Base-by-base conservation (phyloP, 2,329 filamentous ascomycete genomes). In the Sporothrix phasma region DNA sequence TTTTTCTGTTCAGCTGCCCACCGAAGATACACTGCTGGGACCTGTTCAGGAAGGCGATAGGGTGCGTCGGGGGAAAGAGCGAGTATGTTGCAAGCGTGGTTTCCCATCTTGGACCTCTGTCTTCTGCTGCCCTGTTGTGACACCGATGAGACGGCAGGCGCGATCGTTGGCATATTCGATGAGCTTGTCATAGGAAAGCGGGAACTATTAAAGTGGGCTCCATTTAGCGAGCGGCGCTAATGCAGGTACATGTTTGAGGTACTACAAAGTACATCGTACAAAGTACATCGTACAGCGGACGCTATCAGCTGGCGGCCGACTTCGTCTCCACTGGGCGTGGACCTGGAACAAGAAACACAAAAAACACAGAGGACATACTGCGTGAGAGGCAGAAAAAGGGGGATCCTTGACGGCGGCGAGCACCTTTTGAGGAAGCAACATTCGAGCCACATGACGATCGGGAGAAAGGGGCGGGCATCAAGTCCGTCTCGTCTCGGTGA, bases 301-400 rank as follows among this genome's bases (percentile, higher is more conserved):
- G 39, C 56, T 59, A 59, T 45, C 39, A 59, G 24, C 17, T 59
- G 56, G 54, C 24, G 54, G 56, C 56, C 56, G 56, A 24, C 41
- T 29, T 8, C 11, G 19, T 13, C 29, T 59, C 56, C 56, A 46
- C 17, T 22, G 39, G 51, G 13, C 8, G n/a, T 22, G 31, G 51
- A 3, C n/a, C 10, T 51, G 47, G 47, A 19, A 51, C 47, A 41
- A 41, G 26, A 19, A 17, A n/a, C 34, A 24, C 5, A 39, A 41
- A 43, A 29, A 8, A 17, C n/a, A 53, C n/a, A 56, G 5, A 41
- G 11, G 29, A 29, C 3, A 17, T n/a, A 53, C n/a, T 39, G 5
- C 24, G 11, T 3, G 1, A 59, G 31, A 31, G n/a, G 24, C 22
- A 39, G 15, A 34, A 37, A 10, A 11, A 31, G 26, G 17, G 29